A percentile compares a stretch with the other conserved stretches of the same genome.
Conservation (phyloP, 441 rosid genomes). For the Corymbia calophylla region DNA sequence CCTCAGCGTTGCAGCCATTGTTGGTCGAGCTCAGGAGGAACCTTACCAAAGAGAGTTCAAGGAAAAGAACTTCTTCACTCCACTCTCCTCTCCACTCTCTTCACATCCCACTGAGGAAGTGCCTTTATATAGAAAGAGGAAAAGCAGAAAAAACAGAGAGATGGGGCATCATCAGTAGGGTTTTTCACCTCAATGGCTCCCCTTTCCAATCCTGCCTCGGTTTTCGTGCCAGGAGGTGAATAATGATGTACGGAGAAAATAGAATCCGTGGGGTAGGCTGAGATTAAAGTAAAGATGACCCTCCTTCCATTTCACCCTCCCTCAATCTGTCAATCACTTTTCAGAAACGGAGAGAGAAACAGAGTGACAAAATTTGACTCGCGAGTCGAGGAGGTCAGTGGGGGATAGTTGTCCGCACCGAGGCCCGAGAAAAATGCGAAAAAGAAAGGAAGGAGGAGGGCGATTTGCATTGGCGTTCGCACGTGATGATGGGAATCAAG, state of each 20-base stretch:
- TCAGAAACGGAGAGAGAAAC: neutral
- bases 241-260: neutral
- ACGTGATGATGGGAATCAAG: neutral
- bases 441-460: neutral
- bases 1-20: conserved; percentile 21
- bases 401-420: conserved; percentile 10
- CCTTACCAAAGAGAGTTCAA: neutral
- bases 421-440: neutral
- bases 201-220: neutral
- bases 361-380: neutral
- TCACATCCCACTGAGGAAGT: neutral
- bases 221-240: neutral
- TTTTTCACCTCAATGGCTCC: neutral
- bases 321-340: neutral
- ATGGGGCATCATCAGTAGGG: neutral
- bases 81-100: neutral
- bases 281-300: neutral
- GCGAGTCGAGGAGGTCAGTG: conserved; percentile 7
- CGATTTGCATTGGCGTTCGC: conserved; percentile 4
- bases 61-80: neutral
- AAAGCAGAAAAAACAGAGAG: neutral
- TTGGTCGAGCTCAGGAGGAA: neutral
- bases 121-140: conserved; percentile 13
- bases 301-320: neutral
- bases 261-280: neutral